Evolutionary conservation across 768 basidiomycete genomes (phyloP).

Genomic region (Termitomyces titanicus): DNA sequence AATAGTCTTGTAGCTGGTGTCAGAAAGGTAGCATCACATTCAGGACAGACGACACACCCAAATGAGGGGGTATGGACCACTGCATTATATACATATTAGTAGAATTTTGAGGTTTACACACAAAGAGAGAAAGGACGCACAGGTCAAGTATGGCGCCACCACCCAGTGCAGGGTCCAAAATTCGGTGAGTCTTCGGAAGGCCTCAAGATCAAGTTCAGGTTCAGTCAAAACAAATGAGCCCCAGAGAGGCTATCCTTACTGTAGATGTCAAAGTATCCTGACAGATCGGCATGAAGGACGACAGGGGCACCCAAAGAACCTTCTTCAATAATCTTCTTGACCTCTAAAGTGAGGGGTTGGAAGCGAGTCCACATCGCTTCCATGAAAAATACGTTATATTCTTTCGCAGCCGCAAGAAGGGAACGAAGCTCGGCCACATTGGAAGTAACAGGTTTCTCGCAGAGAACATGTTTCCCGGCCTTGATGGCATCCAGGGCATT

Average conservation of each 20-base stretch:
- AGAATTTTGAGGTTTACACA: background rate
- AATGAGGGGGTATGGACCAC: slow-evolving; percentile 79
- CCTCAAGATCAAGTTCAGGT: slow-evolving; percentile 33
- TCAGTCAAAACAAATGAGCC: background rate
- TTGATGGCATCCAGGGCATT: slow-evolving; percentile 74
- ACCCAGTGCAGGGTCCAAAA: slow-evolving; percentile 74
- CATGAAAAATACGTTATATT: slow-evolving; percentile 85
- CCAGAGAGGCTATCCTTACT: slow-evolving; percentile 40
- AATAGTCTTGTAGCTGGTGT: slow-evolving; percentile 49
- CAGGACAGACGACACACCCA: slow-evolving; percentile 46
- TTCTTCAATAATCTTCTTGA: slow-evolving; percentile 59
- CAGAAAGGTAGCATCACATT: background rate
- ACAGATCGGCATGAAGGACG: slow-evolving; percentile 72
- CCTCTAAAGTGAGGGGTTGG: slow-evolving; percentile 62
- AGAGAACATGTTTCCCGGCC: slow-evolving; percentile 81
- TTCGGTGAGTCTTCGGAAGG: slow-evolving; percentile 65
- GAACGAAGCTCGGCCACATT: slow-evolving; percentile 75
- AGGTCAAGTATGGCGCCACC: slow-evolving; percentile 85
- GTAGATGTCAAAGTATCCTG: slow-evolving; percentile 61
- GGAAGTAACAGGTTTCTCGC: slow-evolving; percentile 85
- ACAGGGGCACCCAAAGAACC: slow-evolving; percentile 66
- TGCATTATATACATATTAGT: slow-evolving; percentile 22
- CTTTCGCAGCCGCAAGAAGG: slow-evolving; percentile 69
- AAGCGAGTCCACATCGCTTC: slow-evolving; percentile 90
- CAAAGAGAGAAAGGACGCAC: slow-evolving; percentile 35